phyloP scores from a whole-genome alignment of 805 yeast species.

The Metschnikowia gruessii region DNA sequence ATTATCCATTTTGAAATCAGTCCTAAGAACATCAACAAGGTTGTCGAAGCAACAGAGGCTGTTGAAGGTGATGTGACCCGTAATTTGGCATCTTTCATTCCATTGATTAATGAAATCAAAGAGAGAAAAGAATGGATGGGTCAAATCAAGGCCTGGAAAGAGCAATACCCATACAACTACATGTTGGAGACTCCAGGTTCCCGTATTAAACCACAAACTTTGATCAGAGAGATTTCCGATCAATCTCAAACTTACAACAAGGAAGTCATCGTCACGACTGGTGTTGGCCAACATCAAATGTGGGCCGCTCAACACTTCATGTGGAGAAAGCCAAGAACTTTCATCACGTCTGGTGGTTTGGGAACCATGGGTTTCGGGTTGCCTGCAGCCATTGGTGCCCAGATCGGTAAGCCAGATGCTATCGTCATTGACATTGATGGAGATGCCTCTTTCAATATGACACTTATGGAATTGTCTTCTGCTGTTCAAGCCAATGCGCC shows the following conservation, averaged over 20 bases:
- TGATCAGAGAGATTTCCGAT: conserved; percentile 71
- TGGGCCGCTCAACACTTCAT: conserved; percentile 99
- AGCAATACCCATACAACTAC: conserved; percentile 80
- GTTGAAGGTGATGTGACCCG: conserved; percentile 92
- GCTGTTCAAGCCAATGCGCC: conserved; percentile 95
- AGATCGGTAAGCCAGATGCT: conserved; percentile 92
- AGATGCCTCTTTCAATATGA: conserved; percentile 99
- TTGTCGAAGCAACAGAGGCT: conserved; percentile 93
- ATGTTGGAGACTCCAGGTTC: conserved; percentile 77
- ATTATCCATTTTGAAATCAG: conserved; percentile 93
- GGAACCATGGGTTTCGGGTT: conserved; percentile 99
- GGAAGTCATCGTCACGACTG: conserved; percentile 89
- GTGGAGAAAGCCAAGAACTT: conserved; percentile 88
- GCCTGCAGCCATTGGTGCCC: conserved; percentile 98
- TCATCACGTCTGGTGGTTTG: conserved; percentile 97
- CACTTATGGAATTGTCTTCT: conserved; percentile 85
- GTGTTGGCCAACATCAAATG: conserved; percentile 99
- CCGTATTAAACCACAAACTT: conserved; percentile 88
- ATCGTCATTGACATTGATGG: conserved; percentile 96
- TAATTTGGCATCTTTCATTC: conserved; percentile 71
- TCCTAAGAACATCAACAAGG: conserved; percentile 97
- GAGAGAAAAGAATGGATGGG: conserved; percentile 79
- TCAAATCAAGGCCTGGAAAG: conserved; percentile 76
- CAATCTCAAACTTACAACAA: conserved; percentile 61
- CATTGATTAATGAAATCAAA: conserved; percentile 60